Evolutionary conservation across 139 green algal species (phyloP).

Genomic region (Trebouxia sp.): DNA sequence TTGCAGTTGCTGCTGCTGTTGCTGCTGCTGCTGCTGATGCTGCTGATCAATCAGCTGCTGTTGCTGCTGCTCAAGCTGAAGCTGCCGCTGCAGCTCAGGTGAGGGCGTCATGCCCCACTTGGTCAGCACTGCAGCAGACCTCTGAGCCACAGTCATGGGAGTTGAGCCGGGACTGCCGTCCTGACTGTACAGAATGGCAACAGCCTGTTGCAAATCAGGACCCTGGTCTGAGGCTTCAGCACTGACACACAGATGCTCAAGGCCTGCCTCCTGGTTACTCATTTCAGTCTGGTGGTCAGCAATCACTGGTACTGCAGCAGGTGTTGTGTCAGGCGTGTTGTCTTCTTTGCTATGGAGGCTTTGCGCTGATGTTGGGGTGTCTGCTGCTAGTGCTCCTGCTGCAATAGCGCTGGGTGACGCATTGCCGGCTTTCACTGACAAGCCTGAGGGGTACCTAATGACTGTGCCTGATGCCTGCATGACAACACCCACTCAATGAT

Average conservation of each 20-base stretch:
- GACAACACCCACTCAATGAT: too few species aligned
- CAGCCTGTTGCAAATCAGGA: too few species aligned
- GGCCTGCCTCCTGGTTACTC: too few species aligned
- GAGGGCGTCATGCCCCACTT: neutral
- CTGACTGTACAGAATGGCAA: too few species aligned
- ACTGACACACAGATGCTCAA: too few species aligned
- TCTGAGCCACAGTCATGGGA: neutral
- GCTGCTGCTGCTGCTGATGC: neutral
- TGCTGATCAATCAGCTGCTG: neutral
- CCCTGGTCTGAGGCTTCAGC: too few species aligned
- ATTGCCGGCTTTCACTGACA: neutral
- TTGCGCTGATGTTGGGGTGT: neutral
- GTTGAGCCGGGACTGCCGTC: constrained; percentile 1
- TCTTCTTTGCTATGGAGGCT: neutral
- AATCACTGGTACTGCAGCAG: too few species aligned
- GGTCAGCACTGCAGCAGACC: neutral
- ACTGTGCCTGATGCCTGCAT: too few species aligned
- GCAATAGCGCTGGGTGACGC: neutral
- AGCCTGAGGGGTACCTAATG: neutral
- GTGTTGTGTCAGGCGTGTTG: neutral
- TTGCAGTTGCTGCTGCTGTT: neutral
- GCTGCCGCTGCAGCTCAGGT: neutral
- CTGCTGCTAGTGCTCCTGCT: neutral
- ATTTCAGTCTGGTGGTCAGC: too few species aligned
- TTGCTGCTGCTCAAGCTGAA: neutral